Evolutionary conservation across 768 basidiomycete species (phyloP).

Genomic region (Tylopilus vinaceipallidus): DNA sequence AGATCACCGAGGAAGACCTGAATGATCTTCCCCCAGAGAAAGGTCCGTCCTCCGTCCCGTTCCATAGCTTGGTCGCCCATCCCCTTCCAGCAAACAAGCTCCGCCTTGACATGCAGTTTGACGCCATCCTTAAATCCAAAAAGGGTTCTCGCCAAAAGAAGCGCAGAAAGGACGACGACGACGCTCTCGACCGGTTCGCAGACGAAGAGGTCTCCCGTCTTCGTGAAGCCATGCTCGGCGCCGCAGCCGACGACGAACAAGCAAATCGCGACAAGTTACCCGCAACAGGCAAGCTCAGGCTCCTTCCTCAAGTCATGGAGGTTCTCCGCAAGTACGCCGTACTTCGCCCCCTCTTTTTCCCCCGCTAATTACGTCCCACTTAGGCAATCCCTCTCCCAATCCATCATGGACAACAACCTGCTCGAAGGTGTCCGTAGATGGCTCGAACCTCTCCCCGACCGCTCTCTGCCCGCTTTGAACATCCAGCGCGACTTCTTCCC

Average conservation of each 20-base stretch:
- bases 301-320: slow-evolving; percentile 89
- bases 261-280: slow-evolving; percentile 79
- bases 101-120: slow-evolving; percentile 79
- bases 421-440: slow-evolving; percentile 85
- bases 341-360: not conserved
- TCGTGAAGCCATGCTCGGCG: slow-evolving; percentile 83
- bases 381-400: slow-evolving; percentile 82
- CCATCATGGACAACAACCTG: slow-evolving; percentile 93
- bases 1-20: slow-evolving; percentile 61
- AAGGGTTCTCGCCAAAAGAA: slow-evolving; percentile 61
- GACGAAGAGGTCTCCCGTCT: slow-evolving; percentile 90
- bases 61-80: not conserved
- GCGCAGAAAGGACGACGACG: slow-evolving; percentile 78
- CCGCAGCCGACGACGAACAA: slow-evolving; percentile 80
- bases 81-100: slow-evolving; percentile 61
- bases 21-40: slow-evolving; percentile 73
- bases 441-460: slow-evolving; percentile 93
- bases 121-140: slow-evolving; percentile 83
- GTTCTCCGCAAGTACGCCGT: slow-evolving; percentile 81
- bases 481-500: slow-evolving; percentile 92
- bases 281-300: slow-evolving; percentile 77
- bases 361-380: not conserved
- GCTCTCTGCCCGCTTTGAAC: slow-evolving; percentile 90
- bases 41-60: slow-evolving; percentile 43
- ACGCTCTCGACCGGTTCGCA: slow-evolving; percentile 80